A percentile compares a stretch with the other conserved stretches of the same genome.
phyloP scores from a whole-genome alignment of 2,329 filamentous ascomycete species.

The Colletotrichum costaricense region DNA sequence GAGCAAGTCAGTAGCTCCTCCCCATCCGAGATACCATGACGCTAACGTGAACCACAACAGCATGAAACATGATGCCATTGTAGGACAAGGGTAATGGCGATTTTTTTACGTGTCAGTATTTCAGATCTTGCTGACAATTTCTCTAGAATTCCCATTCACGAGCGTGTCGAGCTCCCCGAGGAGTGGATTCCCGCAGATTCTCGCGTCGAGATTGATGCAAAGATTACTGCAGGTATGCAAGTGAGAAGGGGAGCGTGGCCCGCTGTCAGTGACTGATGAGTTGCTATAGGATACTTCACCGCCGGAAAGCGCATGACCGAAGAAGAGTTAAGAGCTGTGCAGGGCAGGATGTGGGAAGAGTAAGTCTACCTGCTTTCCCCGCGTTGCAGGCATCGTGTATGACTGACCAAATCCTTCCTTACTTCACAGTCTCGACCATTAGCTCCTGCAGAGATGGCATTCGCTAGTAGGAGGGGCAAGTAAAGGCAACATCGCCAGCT shows the following conservation, averaged over 20 bases:
- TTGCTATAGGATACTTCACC: conserved; percentile 76
- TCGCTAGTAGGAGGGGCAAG: background rate
- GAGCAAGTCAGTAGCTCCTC: conserved; percentile 78
- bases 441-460: conserved; percentile 1
- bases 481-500: background rate
- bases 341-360: conserved; percentile 93
- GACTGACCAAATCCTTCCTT: conserved; percentile 6
- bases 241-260: background rate
- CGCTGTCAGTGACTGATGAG: background rate
- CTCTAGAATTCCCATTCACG: conserved; percentile 82
- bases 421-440: conserved; percentile 54
- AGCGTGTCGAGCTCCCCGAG: conserved; percentile 91
- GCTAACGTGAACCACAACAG: conserved; percentile 51
- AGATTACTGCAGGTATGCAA: conserved; percentile 88
- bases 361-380: conserved; percentile 47
- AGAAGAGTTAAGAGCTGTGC: conserved; percentile 85
- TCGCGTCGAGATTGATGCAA: conserved; percentile 97
- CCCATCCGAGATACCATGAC: background rate
- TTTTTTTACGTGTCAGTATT: no score
- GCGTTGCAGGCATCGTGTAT: no score
- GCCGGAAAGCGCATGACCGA: conserved; percentile 89
- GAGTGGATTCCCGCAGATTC: conserved; percentile 95
- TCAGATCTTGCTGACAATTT: conserved; percentile 31
- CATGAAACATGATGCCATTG: conserved; percentile 93
- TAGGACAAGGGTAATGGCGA: conserved; percentile 75